Conservation (phyloP, 257 asterid species). For the Lithospermum erythrorhizon region DNA sequence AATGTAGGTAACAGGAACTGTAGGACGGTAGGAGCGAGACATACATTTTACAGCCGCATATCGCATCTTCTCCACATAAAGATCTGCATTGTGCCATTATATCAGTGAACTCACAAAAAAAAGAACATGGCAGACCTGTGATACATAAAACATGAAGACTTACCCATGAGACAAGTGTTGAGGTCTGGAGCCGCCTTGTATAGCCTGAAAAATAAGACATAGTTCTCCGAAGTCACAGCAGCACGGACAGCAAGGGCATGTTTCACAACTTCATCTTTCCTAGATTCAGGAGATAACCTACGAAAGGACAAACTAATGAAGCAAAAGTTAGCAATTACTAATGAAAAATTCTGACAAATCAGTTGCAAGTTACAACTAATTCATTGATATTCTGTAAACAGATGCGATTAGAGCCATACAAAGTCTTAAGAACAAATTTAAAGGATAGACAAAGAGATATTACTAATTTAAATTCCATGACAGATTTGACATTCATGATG, state of each 20-base stretch:
- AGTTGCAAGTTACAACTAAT: not conserved
- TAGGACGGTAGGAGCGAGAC: conserved; percentile 90
- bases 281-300: conserved; percentile 70
- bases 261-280: conserved; percentile 55
- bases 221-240: conserved; percentile 86
- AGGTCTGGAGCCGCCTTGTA: conserved; percentile 83
- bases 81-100: conserved; percentile 41
- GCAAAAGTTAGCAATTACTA: conserved; percentile 1
- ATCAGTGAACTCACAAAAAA: not conserved
- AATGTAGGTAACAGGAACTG: conserved; percentile 72
- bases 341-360: not conserved
- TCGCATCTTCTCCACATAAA: conserved; percentile 92
- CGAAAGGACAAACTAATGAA: conserved; percentile 12
- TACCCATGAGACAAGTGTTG: conserved; percentile 80
- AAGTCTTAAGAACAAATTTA: not conserved
- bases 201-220: conserved; percentile 76
- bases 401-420: not conserved
- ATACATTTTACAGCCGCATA: conserved; percentile 87
- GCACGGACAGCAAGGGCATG: conserved; percentile 93
- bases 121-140: not conserved
- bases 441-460: not conserved
- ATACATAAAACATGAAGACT: conserved; percentile 11
- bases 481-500: too few species aligned
- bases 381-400: not conserved
- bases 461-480: too few species aligned